Evolutionary conservation across 768 basidiomycete species (phyloP).

Genomic region (Leccinellum rugosiceps): DNA sequence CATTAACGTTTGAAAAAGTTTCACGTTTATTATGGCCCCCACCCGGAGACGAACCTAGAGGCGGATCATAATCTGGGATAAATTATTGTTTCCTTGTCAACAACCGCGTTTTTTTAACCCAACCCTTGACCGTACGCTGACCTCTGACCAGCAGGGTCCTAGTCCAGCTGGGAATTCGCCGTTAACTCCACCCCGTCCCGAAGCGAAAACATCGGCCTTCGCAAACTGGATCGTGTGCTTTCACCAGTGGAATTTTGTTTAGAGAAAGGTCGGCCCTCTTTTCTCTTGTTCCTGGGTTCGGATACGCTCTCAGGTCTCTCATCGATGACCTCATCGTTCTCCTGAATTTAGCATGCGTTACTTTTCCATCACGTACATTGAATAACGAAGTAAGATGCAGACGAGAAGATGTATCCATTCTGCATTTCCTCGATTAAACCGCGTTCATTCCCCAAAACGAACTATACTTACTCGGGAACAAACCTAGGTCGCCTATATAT

Average conservation of each 20-base stretch:
- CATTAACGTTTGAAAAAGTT: background rate
- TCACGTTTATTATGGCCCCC: background rate
- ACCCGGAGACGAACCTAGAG: background rate
- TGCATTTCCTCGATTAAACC: slow-evolving; percentile 12
- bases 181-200: background rate
- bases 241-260: background rate
- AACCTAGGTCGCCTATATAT: slow-evolving; percentile 18
- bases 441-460: slow-evolving; percentile 15
- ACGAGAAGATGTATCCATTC: slow-evolving; percentile 11
- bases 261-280: background rate
- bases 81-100: slow-evolving; percentile 16
- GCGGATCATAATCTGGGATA: slow-evolving; percentile 8
- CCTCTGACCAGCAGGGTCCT: slow-evolving; percentile 2
- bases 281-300: slow-evolving; percentile 2
- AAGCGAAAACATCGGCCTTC: background rate
- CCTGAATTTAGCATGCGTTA: slow-evolving; percentile 23
- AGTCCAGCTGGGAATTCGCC: background rate
- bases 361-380: slow-evolving; percentile 27
- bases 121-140: background rate
- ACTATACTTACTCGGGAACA: slow-evolving; percentile 23
- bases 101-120: slow-evolving; percentile 4
- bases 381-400: slow-evolving; percentile 10
- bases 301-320: slow-evolving; percentile 1
- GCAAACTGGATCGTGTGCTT: background rate
- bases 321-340: slow-evolving; percentile 22